Base-by-base conservation (phyloP, 768 basidiomycete species). In the Podaxis mareebaensis region DNA sequence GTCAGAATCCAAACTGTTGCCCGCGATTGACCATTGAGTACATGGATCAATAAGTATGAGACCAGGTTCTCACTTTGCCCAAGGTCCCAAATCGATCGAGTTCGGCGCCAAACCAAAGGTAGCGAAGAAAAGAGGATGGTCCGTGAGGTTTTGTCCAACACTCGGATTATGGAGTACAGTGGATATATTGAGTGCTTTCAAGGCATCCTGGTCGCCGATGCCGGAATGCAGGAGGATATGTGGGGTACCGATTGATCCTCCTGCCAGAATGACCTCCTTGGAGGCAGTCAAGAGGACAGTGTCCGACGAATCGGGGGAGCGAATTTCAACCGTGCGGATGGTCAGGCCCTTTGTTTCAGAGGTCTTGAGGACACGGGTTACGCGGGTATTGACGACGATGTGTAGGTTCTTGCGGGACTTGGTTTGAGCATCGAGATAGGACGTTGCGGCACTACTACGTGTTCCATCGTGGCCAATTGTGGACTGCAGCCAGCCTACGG, bases 71-170 rank as follows among this genome's bases (percentile, higher is more conserved):
- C 8, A 63, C 61, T 63, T 63, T 36, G 11, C 54, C 61, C 61
- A 63, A n/a, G 54, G 46, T 5, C 61, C 61, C 13, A 63, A 4
- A 57, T 63, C 61, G 22, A 63, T 49, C 4, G 61, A 56, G 46
- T 39, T 20, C 6, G 61, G 48, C 12, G 24, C 54, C 7, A 57
- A 22, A 2, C 28, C 28, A 40, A 56, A 63, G 1, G 26, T 38
- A 12, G 46, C 12, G 22, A 5, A 12, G n/a, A 57, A 39, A 10
- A 63, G 10, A 7, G 58, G 62, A 39, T 75, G 75, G 61, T 75
- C 75, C 5, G 66, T 60, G 52, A 77, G 56, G 49, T 74, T 70
- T 44, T 65, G 63, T 22, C 76, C 75, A 30, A 77, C 73, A 39
- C 67, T 67, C 5, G 75, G 71, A 17, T 71, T 61, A 39, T 75